Conservation (phyloP, 2,329 filamentous ascomycete species). For the Pyricularia sp. region DNA sequence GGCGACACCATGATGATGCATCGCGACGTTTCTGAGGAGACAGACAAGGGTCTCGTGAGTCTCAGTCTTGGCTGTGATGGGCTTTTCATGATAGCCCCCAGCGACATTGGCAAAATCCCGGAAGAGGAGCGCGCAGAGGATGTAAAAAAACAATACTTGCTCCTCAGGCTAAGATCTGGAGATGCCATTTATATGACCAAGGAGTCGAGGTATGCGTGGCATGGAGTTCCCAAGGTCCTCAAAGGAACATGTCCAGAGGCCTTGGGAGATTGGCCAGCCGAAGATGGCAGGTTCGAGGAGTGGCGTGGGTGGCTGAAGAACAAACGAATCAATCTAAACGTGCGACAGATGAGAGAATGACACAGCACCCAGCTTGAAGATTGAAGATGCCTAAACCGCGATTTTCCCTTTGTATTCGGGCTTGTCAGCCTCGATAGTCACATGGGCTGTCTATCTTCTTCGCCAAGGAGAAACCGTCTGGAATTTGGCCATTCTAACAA, state of each 20-base stretch:
- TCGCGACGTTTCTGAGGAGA: slow-evolving; percentile 82
- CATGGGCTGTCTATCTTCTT: background rate
- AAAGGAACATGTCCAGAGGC: slow-evolving; percentile 64
- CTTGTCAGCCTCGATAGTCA: background rate
- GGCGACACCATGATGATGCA: slow-evolving; percentile 88
- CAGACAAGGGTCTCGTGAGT: slow-evolving; percentile 65
- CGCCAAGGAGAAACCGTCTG: background rate
- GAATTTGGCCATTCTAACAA: background rate
- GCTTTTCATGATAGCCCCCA: slow-evolving; percentile 71
- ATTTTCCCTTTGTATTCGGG: background rate
- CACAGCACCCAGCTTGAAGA: background rate
- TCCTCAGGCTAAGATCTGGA: slow-evolving; percentile 63
- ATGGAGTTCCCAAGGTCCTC: slow-evolving; percentile 82
- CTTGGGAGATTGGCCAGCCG: slow-evolving; percentile 60
- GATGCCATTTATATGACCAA: slow-evolving; percentile 86
- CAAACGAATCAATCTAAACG: slow-evolving; percentile 85
- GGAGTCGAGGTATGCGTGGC: slow-evolving; percentile 78
- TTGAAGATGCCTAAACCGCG: background rate
- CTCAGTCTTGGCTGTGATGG: slow-evolving; percentile 84
- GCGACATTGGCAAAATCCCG: slow-evolving; percentile 22
- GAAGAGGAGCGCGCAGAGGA: slow-evolving; percentile 13
- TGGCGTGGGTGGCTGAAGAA: slow-evolving; percentile 82
- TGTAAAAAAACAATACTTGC: slow-evolving; percentile 34
- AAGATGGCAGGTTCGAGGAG: slow-evolving; percentile 39
- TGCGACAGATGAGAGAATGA: slow-evolving; percentile 67